These are phyloP conservation scores for Epichloe aotearoae DNA, from an alignment of 2,329 filamentous ascomycete species.

Conservation along the genomic window DNA sequence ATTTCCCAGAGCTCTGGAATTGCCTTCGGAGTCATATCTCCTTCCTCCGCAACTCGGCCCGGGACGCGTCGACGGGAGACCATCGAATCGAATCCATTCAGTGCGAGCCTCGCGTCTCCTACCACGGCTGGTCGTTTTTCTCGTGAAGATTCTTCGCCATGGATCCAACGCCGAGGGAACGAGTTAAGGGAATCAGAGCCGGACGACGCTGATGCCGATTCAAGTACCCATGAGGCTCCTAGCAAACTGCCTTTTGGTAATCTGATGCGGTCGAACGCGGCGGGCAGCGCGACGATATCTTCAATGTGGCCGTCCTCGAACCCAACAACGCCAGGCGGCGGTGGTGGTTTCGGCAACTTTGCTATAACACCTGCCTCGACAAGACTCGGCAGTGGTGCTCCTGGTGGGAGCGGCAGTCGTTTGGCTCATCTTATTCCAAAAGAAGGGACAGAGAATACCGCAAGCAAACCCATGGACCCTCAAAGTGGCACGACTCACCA, in stretches of 20 bases:
- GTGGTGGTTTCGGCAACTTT: slow-evolving; percentile 83
- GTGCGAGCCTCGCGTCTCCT: slow-evolving; percentile 44
- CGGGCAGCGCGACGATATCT: slow-evolving; percentile 32
- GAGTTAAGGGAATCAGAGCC: slow-evolving; percentile 44
- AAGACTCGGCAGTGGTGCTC: slow-evolving; percentile 50
- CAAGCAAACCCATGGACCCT: slow-evolving; percentile 37
- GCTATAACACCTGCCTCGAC: slow-evolving; percentile 47
- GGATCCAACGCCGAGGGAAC: slow-evolving; percentile 40
- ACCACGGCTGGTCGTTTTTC: slow-evolving; percentile 43
- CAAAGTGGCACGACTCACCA: slow-evolving; percentile 25
- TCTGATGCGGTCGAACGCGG: slow-evolving; percentile 41
- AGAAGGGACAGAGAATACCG: slow-evolving; percentile 54
- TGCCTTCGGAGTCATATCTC: slow-evolving; percentile 59
- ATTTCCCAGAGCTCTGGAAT: slow-evolving; percentile 56
- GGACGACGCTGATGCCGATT: slow-evolving; percentile 32
- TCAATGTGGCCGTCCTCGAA: slow-evolving; percentile 33
- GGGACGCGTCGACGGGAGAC: slow-evolving; percentile 74
- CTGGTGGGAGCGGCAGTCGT: slow-evolving; percentile 66
- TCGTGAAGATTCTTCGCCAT: slow-evolving; percentile 48
- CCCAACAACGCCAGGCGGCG: slow-evolving; percentile 50
- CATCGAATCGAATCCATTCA: slow-evolving; percentile 51
- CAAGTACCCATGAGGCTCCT: slow-evolving; percentile 17
- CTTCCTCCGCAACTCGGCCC: slow-evolving; percentile 57
- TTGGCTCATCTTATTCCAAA: slow-evolving; percentile 77
- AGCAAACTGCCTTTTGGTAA: slow-evolving; percentile 28